A percentile compares a stretch with the other conserved stretches of the same genome.
phyloP scores from a whole-genome alignment of 345 rosid species.

The Hibiscus mutabilis region DNA sequence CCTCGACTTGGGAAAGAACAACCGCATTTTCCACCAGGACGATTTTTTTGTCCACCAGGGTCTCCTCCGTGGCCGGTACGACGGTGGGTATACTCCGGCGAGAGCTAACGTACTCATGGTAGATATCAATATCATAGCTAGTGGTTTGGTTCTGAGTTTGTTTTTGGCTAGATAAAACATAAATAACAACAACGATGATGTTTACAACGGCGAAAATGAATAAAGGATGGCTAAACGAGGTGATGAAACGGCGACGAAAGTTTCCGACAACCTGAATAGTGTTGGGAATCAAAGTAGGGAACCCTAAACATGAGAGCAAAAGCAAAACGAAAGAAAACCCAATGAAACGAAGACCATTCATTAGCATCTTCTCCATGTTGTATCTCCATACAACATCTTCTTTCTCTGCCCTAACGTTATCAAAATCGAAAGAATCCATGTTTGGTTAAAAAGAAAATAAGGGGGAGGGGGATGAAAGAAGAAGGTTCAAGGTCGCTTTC shows the following conservation, averaged over 20 bases:
- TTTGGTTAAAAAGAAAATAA: not conserved
- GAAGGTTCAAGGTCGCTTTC: conserved; percentile 2
- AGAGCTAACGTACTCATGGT: conserved; percentile 9
- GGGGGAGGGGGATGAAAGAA: not conserved
- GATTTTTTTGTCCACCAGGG: not conserved
- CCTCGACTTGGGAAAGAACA: not conserved
- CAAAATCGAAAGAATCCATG: conserved; percentile 13
- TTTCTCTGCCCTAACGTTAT: conserved; percentile 15
- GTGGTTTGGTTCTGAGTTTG: not conserved
- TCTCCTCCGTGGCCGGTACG: not conserved
- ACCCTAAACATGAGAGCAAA: conserved; percentile 4
- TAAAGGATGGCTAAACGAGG: not conserved
- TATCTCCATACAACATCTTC: conserved; percentile 2
- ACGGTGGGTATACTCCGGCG: not conserved
- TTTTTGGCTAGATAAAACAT: not conserved
- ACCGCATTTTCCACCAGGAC: conserved; percentile 10
- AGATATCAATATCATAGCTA: not conserved
- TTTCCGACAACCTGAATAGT: not conserved
- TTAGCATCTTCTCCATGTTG: not conserved
- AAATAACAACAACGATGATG: not conserved
- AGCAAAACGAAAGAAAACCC: not conserved
- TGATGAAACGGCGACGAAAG: not conserved
- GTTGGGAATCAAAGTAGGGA: conserved; percentile 1
- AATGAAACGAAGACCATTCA: not conserved
- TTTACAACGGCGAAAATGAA: not conserved